These are phyloP conservation scores for Thinopyrum elongatum DNA, from an alignment of 176 grass and related monocot species.

Conservation along the genomic window DNA sequence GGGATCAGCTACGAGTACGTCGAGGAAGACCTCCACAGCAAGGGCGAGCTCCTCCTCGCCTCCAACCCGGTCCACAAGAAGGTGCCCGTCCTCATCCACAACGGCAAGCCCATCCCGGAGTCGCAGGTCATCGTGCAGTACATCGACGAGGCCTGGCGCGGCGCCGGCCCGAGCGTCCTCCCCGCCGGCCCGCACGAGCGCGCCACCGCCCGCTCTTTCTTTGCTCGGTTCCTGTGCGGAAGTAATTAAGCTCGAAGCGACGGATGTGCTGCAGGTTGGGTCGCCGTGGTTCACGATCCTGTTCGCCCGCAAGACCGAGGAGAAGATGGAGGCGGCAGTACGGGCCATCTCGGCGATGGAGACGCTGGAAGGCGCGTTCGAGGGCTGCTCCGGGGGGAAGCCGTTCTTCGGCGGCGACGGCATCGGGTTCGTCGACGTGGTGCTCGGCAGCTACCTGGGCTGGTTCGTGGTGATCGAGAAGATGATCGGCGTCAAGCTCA, in stretches of 20 bases:
- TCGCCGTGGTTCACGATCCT: conserved; percentile 37
- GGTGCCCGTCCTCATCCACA: conserved; percentile 70
- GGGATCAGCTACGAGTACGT: conserved; percentile 51
- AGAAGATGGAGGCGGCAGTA: conserved; percentile 29
- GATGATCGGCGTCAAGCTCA: conserved; percentile 34
- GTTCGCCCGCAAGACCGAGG: conserved; percentile 7
- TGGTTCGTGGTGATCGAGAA: conserved; percentile 47
- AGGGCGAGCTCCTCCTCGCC: conserved; percentile 48
- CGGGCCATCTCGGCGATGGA: conserved; percentile 23
- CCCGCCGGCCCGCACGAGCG: conserved; percentile 39
- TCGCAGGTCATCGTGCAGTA: conserved; percentile 64
- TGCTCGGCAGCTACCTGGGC: conserved; percentile 38
- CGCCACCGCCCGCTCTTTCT: conserved; percentile 35
- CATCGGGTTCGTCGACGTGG: conserved; percentile 36
- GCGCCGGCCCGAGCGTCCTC: conserved; percentile 20
- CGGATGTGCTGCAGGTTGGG: conserved; percentile 16
- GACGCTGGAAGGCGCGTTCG: conserved; percentile 48
- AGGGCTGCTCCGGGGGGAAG: neutral
- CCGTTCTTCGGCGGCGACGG: conserved; percentile 39
- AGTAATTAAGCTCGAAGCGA: neutral
- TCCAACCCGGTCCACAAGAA: conserved; percentile 63
- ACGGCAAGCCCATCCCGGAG: conserved; percentile 37
- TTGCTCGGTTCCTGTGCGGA: neutral
- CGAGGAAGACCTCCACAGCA: conserved; percentile 47
- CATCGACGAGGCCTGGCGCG: conserved; percentile 53